Conservation (phyloP, 192 early-diverging fungal species). For the Coemansia sp. region DNA sequence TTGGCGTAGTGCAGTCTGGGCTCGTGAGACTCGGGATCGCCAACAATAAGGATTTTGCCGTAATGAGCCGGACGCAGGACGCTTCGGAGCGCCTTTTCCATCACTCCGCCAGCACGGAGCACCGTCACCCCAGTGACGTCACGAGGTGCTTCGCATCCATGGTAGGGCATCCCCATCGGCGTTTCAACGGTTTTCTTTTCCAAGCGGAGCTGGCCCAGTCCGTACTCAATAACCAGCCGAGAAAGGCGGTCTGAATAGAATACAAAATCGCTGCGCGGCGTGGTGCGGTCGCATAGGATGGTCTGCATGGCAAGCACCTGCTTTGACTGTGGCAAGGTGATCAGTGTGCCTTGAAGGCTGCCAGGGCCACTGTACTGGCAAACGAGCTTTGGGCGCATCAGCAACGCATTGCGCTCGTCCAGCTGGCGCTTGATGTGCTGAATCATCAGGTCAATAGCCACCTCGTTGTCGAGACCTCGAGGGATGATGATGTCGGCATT, state of each 20-base stretch:
- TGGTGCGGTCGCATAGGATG: conserved; percentile 71
- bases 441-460: conserved; percentile 89
- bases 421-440: conserved; percentile 87
- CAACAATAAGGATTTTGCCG: conserved; percentile 91
- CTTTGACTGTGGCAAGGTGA: conserved; percentile 52
- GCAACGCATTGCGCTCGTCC: conserved; percentile 59
- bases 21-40: conserved; percentile 74
- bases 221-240: conserved; percentile 79
- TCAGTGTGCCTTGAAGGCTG: conserved; percentile 25
- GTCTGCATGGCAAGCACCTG: conserved; percentile 74
- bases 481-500: conserved; percentile 94
- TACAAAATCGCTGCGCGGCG: conserved; percentile 81
- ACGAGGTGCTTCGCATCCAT: conserved; percentile 46
- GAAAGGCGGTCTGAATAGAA: conserved; percentile 90
- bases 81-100: conserved; percentile 83
- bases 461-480: conserved; percentile 84
- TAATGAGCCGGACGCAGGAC: conserved; percentile 79
- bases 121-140: conserved; percentile 74
- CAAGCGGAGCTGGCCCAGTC: conserved; percentile 64
- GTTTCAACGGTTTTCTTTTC: conserved; percentile 55
- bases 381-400: conserved; percentile 43
- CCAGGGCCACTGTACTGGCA: conserved; percentile 20
- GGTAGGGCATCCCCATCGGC: conserved; percentile 59
- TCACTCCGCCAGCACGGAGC: conserved; percentile 84
- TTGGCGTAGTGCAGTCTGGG: conserved; percentile 88